phyloP scores from a whole-genome alignment of 2,329 filamentous ascomycete genomes.

The Tolypocladium album region DNA sequence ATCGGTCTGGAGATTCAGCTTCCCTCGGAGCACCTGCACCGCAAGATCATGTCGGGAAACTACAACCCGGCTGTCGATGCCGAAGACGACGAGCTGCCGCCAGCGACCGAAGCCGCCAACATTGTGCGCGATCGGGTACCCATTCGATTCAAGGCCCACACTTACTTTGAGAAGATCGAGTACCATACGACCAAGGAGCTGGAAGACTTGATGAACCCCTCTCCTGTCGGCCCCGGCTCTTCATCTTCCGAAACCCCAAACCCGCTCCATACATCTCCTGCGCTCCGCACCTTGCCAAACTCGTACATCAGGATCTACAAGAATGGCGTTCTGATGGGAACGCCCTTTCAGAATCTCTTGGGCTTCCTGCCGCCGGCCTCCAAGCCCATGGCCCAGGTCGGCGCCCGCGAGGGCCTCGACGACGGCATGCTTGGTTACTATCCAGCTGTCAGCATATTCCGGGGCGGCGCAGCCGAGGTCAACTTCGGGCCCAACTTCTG shows the following conservation, averaged over 20 bases:
- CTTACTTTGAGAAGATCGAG: slow-evolving; percentile 89
- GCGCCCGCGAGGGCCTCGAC: slow-evolving; percentile 77
- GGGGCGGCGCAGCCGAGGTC: slow-evolving; percentile 80
- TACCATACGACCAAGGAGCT: slow-evolving; percentile 82
- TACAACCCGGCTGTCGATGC: slow-evolving; percentile 80
- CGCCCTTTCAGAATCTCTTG: slow-evolving; percentile 76
- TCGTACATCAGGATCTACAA: slow-evolving; percentile 87
- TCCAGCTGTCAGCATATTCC: slow-evolving; percentile 84
- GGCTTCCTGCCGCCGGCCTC: slow-evolving; percentile 89
- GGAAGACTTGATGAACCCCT: slow-evolving; percentile 70
- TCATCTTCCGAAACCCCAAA: slow-evolving; percentile 50
- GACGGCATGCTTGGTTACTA: slow-evolving; percentile 96
- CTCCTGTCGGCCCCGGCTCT: slow-evolving; percentile 32
- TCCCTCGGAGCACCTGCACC: slow-evolving; percentile 74
- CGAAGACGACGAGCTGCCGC: slow-evolving; percentile 42
- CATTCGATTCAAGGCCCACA: slow-evolving; percentile 85
- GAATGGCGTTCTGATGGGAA: slow-evolving; percentile 79
- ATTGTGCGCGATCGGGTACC: slow-evolving; percentile 92
- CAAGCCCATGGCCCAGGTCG: slow-evolving; percentile 57
- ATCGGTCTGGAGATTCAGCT: slow-evolving; percentile 89
- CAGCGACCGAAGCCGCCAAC: slow-evolving; percentile 54
- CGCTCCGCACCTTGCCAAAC: slow-evolving; percentile 77
- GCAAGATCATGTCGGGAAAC: slow-evolving; percentile 75
- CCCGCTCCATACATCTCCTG: slow-evolving; percentile 60
- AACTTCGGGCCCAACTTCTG: slow-evolving; percentile 95